Percentiles rank a stretch among this genome's conserved stretches.
Evolutionary conservation across 108 stramenopile genomes (phyloP).

Genomic region (Nannochloropsis oceanica): DNA sequence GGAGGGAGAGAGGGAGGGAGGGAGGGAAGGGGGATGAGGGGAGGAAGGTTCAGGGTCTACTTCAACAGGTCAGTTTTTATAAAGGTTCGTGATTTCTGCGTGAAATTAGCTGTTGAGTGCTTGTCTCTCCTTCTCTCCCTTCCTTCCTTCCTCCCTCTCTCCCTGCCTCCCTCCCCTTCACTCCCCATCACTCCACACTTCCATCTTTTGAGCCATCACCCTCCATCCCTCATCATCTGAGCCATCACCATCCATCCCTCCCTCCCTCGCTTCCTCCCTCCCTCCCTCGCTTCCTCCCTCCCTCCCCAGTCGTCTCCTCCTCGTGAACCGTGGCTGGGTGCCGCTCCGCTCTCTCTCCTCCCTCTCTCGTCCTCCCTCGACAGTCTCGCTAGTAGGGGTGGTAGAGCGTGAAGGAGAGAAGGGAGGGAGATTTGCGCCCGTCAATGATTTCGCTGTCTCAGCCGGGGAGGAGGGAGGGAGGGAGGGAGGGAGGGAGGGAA

Average conservation of each 20-base stretch:
- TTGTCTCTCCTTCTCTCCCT: background rate
- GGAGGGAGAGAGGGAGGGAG: background rate
- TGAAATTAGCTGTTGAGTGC: background rate
- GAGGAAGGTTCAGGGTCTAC: too few species aligned
- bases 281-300: background rate
- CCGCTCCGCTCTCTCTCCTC: background rate
- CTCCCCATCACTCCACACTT: background rate
- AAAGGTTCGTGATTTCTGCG: too few species aligned
- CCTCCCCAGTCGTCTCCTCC: slow-evolving; percentile 9
- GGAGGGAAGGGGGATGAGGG: background rate
- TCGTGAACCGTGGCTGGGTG: slow-evolving; percentile 21
- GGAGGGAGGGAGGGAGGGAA: background rate
- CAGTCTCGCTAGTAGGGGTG: background rate
- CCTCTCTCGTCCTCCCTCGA: too few species aligned
- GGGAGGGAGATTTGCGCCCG: slow-evolving; percentile 1
- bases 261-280: too few species aligned
- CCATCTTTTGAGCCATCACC: background rate
- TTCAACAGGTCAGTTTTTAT: too few species aligned
- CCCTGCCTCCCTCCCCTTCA: too few species aligned
- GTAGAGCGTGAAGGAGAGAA: background rate
- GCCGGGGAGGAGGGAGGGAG: background rate
- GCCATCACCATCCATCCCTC: background rate
- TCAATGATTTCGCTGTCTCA: background rate
- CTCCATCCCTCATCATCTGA: background rate
- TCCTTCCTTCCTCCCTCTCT: background rate